Conservation (phyloP, 495 filamentous ascomycete species). For the Daldinia loculata region DNA sequence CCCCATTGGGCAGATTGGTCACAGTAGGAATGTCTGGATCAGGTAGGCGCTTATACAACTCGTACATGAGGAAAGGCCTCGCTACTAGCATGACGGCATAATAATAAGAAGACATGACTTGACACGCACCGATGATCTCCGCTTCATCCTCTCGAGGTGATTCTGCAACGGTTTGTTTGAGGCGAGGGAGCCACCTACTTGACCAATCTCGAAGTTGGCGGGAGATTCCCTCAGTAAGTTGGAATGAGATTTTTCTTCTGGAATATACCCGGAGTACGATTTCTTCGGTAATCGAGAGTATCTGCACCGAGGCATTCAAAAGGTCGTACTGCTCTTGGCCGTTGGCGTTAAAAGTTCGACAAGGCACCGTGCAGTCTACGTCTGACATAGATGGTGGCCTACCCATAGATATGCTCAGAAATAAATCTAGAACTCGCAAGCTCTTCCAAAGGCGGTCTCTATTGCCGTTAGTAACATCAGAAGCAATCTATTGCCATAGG, state of each 20-base stretch:
- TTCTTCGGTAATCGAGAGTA: constrained; percentile 52
- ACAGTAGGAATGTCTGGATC: constrained; percentile 30
- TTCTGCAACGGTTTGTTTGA: constrained; percentile 46
- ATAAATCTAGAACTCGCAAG: constrained; percentile 67
- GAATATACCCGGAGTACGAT: constrained; percentile 56
- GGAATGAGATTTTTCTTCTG: constrained; percentile 56
- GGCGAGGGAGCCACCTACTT: constrained; percentile 47
- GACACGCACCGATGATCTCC: constrained; percentile 51
- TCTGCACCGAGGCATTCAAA: constrained; percentile 56
- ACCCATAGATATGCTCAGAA: constrained; percentile 67
- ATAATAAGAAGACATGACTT: constrained; percentile 55
- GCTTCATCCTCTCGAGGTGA: constrained; percentile 19
- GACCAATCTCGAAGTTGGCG: constrained; percentile 58
- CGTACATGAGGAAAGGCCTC: constrained; percentile 58
- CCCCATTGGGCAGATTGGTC: neutral
- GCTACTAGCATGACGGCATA: constrained; percentile 59
- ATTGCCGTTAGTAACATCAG: constrained; percentile 19
- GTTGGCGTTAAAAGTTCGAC: constrained; percentile 36
- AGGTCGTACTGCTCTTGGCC: constrained; percentile 51
- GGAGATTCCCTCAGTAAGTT: constrained; percentile 57
- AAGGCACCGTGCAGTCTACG: constrained; percentile 62
- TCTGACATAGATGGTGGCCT: constrained; percentile 68
- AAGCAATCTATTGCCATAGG: neutral
- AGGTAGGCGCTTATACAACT: constrained; percentile 51
- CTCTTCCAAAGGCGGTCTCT: constrained; percentile 70